A percentile compares a stretch with the other conserved stretches of the same genome.
These are phyloP conservation scores for Geotrichum carabidarum DNA, from an alignment of 1,139 yeast genomes.

Conservation along the genomic window DNA sequence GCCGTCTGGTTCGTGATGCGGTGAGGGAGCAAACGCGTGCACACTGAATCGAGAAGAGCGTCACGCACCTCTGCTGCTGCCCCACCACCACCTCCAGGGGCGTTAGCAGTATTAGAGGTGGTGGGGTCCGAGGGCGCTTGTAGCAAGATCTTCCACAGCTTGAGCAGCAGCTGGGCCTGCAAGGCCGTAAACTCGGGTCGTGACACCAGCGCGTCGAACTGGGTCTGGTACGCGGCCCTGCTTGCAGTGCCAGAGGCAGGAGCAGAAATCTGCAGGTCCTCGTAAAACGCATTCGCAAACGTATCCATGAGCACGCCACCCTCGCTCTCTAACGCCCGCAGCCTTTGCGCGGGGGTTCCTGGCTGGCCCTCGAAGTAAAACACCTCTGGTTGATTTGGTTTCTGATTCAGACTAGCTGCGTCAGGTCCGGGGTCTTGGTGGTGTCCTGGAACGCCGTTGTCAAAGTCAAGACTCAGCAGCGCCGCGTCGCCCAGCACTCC, in stretches of 20 bases:
- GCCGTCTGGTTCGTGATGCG: slow-evolving; percentile 14
- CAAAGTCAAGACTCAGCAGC: too few relatives aligned
- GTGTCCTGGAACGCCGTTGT: too few relatives aligned
- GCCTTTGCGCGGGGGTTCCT: neutral
- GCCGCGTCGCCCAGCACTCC: slow-evolving; percentile 7
- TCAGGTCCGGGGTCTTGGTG: too few relatives aligned
- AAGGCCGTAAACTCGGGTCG: neutral
- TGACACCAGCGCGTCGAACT: neutral
- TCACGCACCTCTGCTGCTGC: neutral
- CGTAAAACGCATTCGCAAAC: slow-evolving; percentile 3
- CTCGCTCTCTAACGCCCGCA: neutral
- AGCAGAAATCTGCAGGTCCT: neutral
- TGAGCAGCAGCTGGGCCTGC: neutral
- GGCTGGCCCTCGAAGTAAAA: neutral
- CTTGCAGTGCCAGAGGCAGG: neutral
- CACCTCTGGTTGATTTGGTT: neutral
- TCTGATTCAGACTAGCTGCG: neutral
- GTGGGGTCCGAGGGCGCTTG: neutral
- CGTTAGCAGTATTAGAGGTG: neutral
- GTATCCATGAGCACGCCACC: neutral
- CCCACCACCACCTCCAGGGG: too few relatives aligned
- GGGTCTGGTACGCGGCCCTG: neutral
- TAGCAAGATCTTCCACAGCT: neutral
- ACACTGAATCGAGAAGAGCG: slow-evolving; percentile 5
- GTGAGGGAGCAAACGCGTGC: slow-evolving; percentile 10